phyloP scores from a whole-genome alignment of 2,329 filamentous ascomycete species.

The Ascochyta fabae region DNA sequence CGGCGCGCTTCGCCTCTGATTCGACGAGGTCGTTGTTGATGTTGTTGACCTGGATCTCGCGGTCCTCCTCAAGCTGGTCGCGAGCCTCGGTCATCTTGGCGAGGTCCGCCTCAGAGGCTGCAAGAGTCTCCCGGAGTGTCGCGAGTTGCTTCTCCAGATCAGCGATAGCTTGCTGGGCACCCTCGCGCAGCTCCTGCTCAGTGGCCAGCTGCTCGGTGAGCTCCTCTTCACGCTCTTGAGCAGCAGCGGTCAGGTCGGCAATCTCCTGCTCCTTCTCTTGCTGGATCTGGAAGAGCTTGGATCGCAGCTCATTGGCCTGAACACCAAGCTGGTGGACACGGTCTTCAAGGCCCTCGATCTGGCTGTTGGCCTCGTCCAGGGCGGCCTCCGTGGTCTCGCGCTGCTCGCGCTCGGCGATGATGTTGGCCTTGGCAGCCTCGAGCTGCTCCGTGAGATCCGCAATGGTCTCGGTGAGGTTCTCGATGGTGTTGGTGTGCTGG shows the following conservation, averaged over 20 bases:
- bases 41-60: conserved; percentile 43
- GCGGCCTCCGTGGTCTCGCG: conserved; percentile 53
- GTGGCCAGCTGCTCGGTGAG: conserved; percentile 48
- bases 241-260: conserved; percentile 45
- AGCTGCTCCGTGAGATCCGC: conserved; percentile 49
- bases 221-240: conserved; percentile 49
- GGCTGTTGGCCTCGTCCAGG: conserved; percentile 51
- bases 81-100: conserved; percentile 37
- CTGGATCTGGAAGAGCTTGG: conserved; percentile 56
- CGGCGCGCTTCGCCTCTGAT: conserved; percentile 38
- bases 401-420: conserved; percentile 52
- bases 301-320: conserved; percentile 56
- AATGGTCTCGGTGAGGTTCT: conserved; percentile 43
- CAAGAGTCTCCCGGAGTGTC: conserved; percentile 44
- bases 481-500: conserved; percentile 45
- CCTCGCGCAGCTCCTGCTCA: conserved; percentile 49
- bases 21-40: conserved; percentile 46
- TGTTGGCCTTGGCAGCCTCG: conserved; percentile 44
- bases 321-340: conserved; percentile 52
- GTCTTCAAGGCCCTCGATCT: conserved; percentile 50
- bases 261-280: conserved; percentile 50
- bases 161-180: conserved; percentile 46
- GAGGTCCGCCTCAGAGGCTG: conserved; percentile 30
- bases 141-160: conserved; percentile 43
- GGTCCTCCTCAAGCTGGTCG: conserved; percentile 40